phyloP scores from a whole-genome alignment of 1,284 basidiomycete genomes.

The Volvariella surrecta region DNA sequence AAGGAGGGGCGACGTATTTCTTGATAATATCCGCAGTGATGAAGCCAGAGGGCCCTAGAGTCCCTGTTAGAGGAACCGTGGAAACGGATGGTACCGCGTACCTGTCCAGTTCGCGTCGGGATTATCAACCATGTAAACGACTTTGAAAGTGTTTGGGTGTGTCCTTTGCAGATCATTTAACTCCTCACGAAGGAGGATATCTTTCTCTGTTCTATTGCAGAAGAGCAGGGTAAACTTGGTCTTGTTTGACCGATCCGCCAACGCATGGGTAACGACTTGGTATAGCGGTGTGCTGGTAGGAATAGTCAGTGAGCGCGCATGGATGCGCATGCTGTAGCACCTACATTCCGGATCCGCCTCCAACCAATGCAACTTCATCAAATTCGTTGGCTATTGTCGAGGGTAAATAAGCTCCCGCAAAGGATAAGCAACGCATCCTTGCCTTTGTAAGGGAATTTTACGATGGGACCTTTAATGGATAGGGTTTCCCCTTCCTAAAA shows the following conservation, averaged over 20 bases:
- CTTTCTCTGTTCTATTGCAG: conserved; percentile 84
- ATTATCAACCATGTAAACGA: conserved; percentile 87
- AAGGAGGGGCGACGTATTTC: conserved; percentile 64
- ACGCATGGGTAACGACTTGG: conserved; percentile 70
- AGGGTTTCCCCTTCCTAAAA: conserved; percentile 75
- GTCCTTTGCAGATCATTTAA: conserved; percentile 70
- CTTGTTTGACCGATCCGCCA: conserved; percentile 72
- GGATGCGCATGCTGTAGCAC: conserved; percentile 15
- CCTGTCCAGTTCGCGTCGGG: conserved; percentile 67
- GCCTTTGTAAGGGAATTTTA: conserved; percentile 80
- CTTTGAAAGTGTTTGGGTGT: conserved; percentile 66
- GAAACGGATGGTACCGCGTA: conserved; percentile 17
- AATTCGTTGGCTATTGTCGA: conserved; percentile 65
- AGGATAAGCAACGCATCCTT: conserved; percentile 3
- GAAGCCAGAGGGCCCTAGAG: conserved; percentile 59
- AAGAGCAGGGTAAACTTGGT: conserved; percentile 94
- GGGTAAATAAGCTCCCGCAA: not conserved
- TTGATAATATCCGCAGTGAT: conserved; percentile 66
- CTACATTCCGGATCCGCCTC: conserved; percentile 83
- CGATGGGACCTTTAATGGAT: conserved; percentile 84
- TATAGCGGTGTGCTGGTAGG: conserved; percentile 61
- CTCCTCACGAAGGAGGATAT: conserved; percentile 83
- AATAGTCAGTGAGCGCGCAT: conserved; percentile 6
- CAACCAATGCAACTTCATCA: conserved; percentile 82
- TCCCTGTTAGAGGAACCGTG: not conserved